Conservation (phyloP, 129 eudicot genomes). For the Chrysanthemum seticuspe region DNA sequence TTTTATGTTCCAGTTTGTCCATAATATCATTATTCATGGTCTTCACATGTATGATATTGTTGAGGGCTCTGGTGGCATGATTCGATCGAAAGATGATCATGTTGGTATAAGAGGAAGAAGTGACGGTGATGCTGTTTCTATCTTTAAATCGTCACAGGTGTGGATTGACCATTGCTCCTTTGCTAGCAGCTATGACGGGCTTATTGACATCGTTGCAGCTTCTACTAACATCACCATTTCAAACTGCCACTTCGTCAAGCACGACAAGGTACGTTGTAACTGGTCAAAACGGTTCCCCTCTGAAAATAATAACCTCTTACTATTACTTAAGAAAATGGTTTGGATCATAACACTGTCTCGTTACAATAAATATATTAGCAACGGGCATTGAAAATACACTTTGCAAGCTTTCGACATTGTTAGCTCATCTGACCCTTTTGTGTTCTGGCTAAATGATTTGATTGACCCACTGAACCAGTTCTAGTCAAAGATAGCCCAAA, state of each 20-base stretch:
- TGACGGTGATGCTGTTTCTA: conserved; percentile 51
- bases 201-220: conserved; percentile 43
- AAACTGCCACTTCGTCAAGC: conserved; percentile 48
- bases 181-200: conserved; percentile 40
- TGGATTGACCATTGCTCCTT: conserved; percentile 54
- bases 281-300: too few relatives aligned
- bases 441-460: not conserved
- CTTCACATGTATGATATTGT: conserved; percentile 36
- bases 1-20: conserved; percentile 42
- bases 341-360: too few relatives aligned
- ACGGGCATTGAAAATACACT: too few relatives aligned
- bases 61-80: conserved; percentile 37
- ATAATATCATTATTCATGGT: conserved; percentile 44
- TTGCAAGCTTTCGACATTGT: too few relatives aligned
- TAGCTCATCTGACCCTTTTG: not conserved
- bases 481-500: too few relatives aligned
- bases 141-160: conserved; percentile 33
- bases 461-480: too few relatives aligned
- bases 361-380: too few relatives aligned
- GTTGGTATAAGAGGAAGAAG: conserved; percentile 34
- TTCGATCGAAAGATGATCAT: conserved; percentile 41
- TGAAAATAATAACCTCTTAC: too few relatives aligned
- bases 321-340: too few relatives aligned
- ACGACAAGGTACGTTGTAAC: conserved; percentile 32
- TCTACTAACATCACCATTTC: conserved; percentile 52